Evolutionary conservation across 805 yeast genomes (phyloP).

Genomic region (Teunomyces pallodes): DNA sequence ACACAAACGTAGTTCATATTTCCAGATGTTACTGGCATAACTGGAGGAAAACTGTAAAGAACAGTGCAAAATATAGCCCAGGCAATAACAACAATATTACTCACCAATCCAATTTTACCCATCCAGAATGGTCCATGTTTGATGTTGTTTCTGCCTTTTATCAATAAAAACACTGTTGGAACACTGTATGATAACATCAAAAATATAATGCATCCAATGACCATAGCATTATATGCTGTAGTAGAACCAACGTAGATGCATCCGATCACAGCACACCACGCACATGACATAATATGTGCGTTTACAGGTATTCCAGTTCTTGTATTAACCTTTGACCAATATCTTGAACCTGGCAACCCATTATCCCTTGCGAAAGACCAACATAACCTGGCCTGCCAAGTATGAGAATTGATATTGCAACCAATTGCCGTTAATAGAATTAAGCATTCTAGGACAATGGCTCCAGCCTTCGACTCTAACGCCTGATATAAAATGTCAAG

Average conservation of each 20-base stretch:
- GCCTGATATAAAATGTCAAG: constrained; percentile 63
- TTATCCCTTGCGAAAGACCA: constrained; percentile 71
- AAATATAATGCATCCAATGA: constrained; percentile 59
- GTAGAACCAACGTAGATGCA: constrained; percentile 64
- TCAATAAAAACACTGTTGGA: constrained; percentile 49
- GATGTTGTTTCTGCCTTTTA: constrained; percentile 50
- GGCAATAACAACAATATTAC: constrained; percentile 48
- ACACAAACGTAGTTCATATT: constrained; percentile 69
- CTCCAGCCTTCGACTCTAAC: constrained; percentile 50
- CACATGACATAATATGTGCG: constrained; percentile 56
- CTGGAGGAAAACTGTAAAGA: constrained; percentile 64
- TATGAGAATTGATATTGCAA: constrained; percentile 58
- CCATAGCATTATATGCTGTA: constrained; percentile 66
- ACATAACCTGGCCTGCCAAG: constrained; percentile 66
- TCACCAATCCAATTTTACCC: constrained; percentile 51
- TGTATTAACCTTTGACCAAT: constrained; percentile 48
- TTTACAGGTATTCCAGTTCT: constrained; percentile 54
- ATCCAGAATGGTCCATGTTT: constrained; percentile 68
- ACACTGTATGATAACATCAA: constrained; percentile 56
- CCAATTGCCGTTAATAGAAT: constrained; percentile 55
- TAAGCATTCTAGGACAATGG: constrained; percentile 48
- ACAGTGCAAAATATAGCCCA: constrained; percentile 62
- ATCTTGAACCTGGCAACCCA: constrained; percentile 55
- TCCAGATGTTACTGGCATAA: constrained; percentile 57
- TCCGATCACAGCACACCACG: constrained; percentile 53